phyloP scores from a whole-genome alignment of 768 basidiomycete species.

The Mycena indigotica region DNA sequence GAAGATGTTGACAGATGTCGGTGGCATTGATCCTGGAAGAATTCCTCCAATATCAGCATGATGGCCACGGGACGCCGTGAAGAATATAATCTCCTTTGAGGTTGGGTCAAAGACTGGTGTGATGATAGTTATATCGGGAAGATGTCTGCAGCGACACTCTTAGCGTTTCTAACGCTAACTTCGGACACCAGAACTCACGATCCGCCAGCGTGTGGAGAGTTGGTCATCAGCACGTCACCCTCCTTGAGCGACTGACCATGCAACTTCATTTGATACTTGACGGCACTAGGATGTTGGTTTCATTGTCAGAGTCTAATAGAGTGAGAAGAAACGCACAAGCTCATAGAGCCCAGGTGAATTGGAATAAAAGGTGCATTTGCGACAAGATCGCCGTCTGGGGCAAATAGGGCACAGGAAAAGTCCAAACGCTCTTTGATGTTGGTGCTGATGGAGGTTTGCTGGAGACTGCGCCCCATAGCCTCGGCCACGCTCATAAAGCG shows the following conservation, averaged over 20 bases:
- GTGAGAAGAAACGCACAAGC: constrained; percentile 61
- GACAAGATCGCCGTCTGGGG: constrained; percentile 91
- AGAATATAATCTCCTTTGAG: constrained; percentile 80
- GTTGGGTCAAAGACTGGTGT: constrained; percentile 82
- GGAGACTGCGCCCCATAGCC: constrained; percentile 90
- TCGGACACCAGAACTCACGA: constrained; percentile 54
- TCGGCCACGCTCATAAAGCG: constrained; percentile 98
- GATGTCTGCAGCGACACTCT: constrained; percentile 38
- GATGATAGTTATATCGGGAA: constrained; percentile 91
- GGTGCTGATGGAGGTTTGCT: constrained; percentile 89
- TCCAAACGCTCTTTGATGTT: constrained; percentile 97
- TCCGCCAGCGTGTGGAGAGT: constrained; percentile 86
- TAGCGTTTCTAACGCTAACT: constrained; percentile 5
- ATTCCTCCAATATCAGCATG: constrained; percentile 95
- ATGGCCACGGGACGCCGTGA: constrained; percentile 91
- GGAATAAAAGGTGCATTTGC: constrained; percentile 94
- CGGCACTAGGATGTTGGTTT: constrained; percentile 68
- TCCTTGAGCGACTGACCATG: constrained; percentile 73
- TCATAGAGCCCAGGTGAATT: constrained; percentile 87
- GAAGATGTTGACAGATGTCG: constrained; percentile 86
- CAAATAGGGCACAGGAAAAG: constrained; percentile 93
- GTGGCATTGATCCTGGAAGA: constrained; percentile 93
- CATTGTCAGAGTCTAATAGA: constrained; percentile 1
- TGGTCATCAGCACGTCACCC: constrained; percentile 93
- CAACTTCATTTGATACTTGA: constrained; percentile 86